Conservation (phyloP, 768 basidiomycete genomes). For the Termitomyces sp. region DNA sequence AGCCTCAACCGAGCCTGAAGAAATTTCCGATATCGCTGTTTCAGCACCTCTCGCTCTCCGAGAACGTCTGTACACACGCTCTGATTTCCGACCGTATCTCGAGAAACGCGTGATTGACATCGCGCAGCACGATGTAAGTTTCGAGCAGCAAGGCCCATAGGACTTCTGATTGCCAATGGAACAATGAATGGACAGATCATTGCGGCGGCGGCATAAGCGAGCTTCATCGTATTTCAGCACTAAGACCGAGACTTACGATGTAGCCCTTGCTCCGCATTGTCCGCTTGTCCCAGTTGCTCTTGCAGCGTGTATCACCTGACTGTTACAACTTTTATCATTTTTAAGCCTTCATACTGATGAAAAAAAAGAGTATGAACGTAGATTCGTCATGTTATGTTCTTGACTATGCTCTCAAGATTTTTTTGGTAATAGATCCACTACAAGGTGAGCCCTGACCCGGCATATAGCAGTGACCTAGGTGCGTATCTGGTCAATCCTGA, state of each 20-base stretch:
- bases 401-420: background rate
- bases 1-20: conserved; percentile 57
- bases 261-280: conserved; percentile 69
- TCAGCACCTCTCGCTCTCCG: conserved; percentile 59
- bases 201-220: conserved; percentile 61
- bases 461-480: conserved; percentile 43
- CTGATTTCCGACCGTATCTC: conserved; percentile 62
- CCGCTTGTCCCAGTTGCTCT: conserved; percentile 68
- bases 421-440: conserved; percentile 50
- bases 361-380: conserved; percentile 61
- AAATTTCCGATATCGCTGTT: conserved; percentile 56
- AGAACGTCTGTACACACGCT: conserved; percentile 57
- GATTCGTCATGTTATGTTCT: background rate
- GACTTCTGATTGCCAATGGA: background rate
- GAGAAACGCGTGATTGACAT: conserved; percentile 62
- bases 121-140: conserved; percentile 59
- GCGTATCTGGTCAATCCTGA: conserved; percentile 50
- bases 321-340: too few relatives aligned
- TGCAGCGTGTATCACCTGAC: conserved; percentile 64
- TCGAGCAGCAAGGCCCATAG: background rate
- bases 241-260: conserved; percentile 64
- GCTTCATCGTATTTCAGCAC: conserved; percentile 47
- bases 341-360: too few relatives aligned
- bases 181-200: conserved; percentile 40
- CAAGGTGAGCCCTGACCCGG: conserved; percentile 36